Percentiles rank a stretch among this genome's conserved stretches.
Evolutionary conservation across 2,329 filamentous ascomycete genomes (phyloP).

Genomic region (Colletotrichum sp.): DNA sequence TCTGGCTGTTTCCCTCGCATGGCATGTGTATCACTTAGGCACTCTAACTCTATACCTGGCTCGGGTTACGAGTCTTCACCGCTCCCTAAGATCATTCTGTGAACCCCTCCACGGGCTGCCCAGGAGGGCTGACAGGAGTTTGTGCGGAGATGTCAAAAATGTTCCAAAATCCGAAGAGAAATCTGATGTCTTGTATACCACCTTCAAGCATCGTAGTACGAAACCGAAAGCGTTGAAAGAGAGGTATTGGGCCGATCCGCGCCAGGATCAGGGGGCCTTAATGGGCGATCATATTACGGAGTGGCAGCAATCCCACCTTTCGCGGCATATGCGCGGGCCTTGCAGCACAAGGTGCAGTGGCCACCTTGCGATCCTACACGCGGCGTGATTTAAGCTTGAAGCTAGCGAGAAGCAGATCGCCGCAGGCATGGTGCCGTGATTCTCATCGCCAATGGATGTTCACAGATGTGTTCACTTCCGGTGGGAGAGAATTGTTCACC

Average conservation of each 20-base stretch:
- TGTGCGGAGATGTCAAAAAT: not conserved
- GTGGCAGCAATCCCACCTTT: not conserved
- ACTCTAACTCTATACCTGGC: not conserved
- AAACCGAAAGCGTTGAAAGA: not conserved
- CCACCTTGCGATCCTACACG: not conserved
- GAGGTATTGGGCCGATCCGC: not conserved
- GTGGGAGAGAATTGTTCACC: not conserved
- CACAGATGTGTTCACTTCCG: not conserved
- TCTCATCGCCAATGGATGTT: not conserved
- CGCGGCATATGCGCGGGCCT: not conserved
- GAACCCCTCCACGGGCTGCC: not conserved
- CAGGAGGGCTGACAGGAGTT: not conserved
- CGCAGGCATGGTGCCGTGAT: not conserved
- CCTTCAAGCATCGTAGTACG: not conserved
- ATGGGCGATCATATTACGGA: not conserved
- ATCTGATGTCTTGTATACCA: not conserved
- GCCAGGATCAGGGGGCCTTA: not conserved
- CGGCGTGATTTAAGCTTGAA: slow-evolving; percentile 6
- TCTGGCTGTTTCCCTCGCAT: not conserved
- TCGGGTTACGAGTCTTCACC: not conserved
- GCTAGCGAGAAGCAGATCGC: not conserved
- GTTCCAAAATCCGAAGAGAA: not conserved
- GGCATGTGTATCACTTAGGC: not conserved
- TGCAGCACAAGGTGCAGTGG: not conserved
- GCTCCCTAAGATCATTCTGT: not conserved